Evolutionary conservation across 1,284 basidiomycete species (phyloP).

Genomic region (Paramarasmius palmivorus): DNA sequence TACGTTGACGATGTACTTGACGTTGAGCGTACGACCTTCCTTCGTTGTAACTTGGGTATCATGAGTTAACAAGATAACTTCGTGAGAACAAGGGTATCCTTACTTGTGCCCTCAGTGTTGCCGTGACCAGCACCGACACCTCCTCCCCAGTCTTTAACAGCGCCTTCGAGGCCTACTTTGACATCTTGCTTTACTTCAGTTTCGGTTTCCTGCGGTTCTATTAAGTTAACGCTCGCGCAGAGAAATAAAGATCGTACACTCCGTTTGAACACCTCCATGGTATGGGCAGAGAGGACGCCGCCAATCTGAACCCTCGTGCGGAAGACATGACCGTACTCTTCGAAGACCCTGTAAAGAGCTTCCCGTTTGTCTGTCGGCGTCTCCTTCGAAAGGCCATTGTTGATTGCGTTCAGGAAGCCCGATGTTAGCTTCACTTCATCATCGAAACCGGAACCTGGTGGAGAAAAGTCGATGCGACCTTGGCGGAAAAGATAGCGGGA

Average conservation of each 20-base stretch:
- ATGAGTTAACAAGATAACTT: no score
- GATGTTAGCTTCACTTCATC: no score
- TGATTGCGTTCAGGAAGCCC: no score
- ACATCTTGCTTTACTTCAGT: constrained; percentile 7
- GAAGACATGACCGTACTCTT: constrained; percentile 3
- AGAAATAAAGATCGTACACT: not conserved
- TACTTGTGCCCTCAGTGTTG: constrained; percentile 1
- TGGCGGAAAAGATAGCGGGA: constrained; percentile 4
- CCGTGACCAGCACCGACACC: constrained; percentile 6
- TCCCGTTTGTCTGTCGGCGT: no score
- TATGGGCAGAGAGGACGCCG: constrained; percentile 6
- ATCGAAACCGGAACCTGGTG: no score
- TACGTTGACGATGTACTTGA: constrained; percentile 7
- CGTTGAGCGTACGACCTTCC: not conserved
- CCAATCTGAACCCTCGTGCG: constrained; percentile 1
- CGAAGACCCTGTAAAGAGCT: not conserved
- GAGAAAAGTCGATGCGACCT: not conserved
- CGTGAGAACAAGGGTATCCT: no score
- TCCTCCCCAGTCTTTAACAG: constrained; percentile 5
- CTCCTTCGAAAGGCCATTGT: no score
- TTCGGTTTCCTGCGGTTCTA: not conserved
- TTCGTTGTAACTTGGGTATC: no score
- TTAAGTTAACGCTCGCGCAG: not conserved
- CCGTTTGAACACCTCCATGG: not conserved
- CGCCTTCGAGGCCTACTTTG: constrained; percentile 8